A percentile compares a stretch with the other conserved stretches of the same genome.
Evolutionary conservation across 441 rosid species (phyloP).

Genomic region (Bocquillonia castaneifolia): DNA sequence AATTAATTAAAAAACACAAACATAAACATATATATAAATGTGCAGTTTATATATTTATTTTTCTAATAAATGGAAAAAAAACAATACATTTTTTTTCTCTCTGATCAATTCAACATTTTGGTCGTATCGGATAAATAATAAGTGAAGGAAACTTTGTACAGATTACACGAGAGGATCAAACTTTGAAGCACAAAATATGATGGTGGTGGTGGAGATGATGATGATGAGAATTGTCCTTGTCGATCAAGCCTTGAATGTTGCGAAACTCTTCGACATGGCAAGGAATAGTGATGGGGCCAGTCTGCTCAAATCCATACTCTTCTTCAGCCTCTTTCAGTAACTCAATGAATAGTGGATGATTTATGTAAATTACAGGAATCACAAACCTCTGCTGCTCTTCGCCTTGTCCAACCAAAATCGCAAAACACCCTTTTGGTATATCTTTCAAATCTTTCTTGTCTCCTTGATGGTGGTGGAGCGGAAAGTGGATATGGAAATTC

Average conservation of each 20-base stretch:
- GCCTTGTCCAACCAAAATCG: constrained; percentile 70
- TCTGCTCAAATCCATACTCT: constrained; percentile 72
- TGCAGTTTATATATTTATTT: too few species aligned
- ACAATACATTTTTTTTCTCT: too few species aligned
- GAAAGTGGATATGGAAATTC: constrained; percentile 49
- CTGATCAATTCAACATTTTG: too few species aligned
- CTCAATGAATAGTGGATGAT: constrained; percentile 64
- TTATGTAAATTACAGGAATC: constrained; percentile 64
- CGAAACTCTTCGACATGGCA: constrained; percentile 70
- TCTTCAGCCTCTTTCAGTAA: constrained; percentile 71
- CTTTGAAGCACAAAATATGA: constrained; percentile 49
- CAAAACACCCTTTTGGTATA: constrained; percentile 70
- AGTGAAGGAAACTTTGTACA: not conserved
- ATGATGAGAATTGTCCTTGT: constrained; percentile 35
- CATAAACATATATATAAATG: too few species aligned
- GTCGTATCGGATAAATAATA: too few species aligned
- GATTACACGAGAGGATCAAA: constrained; percentile 14
- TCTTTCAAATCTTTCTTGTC: constrained; percentile 30
- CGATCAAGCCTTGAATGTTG: constrained; percentile 53
- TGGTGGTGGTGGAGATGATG: constrained; percentile 30
- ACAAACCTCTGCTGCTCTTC: constrained; percentile 63
- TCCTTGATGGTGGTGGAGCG: constrained; percentile 27
- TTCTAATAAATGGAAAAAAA: too few species aligned
- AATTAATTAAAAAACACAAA: too few species aligned
- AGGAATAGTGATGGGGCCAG: constrained; percentile 71